A percentile compares a stretch with the other conserved stretches of the same genome.
phyloP scores from a whole-genome alignment of 768 basidiomycete genomes.

The Auricularia sp. region DNA sequence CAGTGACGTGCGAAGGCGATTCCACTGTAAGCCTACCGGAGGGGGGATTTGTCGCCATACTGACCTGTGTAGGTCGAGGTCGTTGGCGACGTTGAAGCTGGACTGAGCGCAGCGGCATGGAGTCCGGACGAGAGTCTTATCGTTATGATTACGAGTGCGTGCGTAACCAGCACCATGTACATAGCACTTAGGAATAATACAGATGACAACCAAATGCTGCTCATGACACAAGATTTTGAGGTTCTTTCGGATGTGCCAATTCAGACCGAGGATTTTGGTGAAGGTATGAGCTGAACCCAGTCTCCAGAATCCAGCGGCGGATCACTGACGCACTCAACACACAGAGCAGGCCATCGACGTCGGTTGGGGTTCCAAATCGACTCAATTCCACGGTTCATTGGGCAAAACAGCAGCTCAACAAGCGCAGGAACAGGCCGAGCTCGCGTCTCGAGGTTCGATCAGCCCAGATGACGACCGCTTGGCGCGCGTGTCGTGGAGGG shows the following conservation, averaged over 20 bases:
- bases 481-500: constrained; percentile 85
- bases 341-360: constrained; percentile 86
- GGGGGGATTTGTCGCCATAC: constrained; percentile 13
- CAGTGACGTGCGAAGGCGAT: constrained; percentile 36
- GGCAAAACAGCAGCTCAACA: constrained; percentile 73
- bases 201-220: constrained; percentile 71
- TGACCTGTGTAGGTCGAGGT: constrained; percentile 53
- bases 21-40: constrained; percentile 1
- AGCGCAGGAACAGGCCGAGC: constrained; percentile 20
- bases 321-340: neutral
- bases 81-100: constrained; percentile 79
- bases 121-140: constrained; percentile 87
- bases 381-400: constrained; percentile 93
- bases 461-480: constrained; percentile 62
- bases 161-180: neutral
- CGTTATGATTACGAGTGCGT: constrained; percentile 65
- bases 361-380: constrained; percentile 95
- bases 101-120: constrained; percentile 78
- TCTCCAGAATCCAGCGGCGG: too few species aligned
- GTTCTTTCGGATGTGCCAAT: constrained; percentile 72
- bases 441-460: constrained; percentile 24
- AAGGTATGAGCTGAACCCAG: constrained; percentile 41
- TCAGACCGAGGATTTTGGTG: constrained; percentile 70
- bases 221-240: constrained; percentile 86
- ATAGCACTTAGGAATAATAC: neutral